These are phyloP conservation scores for Parastagonospora nodorum DNA, from an alignment of 2,329 filamentous ascomycete genomes.

Conservation along the genomic window DNA sequence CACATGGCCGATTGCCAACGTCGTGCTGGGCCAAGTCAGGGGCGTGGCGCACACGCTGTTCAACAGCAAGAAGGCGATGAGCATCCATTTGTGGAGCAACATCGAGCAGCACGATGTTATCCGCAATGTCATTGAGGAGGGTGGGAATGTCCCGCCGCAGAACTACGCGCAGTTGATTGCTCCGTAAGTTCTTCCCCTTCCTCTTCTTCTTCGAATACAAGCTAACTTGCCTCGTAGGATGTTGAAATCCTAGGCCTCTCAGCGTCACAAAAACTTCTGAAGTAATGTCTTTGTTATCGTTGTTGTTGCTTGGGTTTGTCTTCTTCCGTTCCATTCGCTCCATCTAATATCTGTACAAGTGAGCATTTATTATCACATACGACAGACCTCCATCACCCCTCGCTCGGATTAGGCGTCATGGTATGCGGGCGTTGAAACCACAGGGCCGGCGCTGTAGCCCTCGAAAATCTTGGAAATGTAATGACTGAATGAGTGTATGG, in stretches of 20 bases:
- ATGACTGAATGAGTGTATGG: not conserved
- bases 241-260: conserved; percentile 35
- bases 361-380: conserved; percentile 3
- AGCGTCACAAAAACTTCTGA: not conserved
- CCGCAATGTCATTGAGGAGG: conserved; percentile 40
- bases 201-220: not conserved
- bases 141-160: conserved; percentile 35
- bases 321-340: not conserved
- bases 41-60: conserved; percentile 78
- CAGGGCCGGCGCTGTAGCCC: not conserved
- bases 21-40: conserved; percentile 74
- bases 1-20: conserved; percentile 74
- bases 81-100: conserved; percentile 46
- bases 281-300: too few species aligned
- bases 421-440: not conserved
- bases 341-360: conserved; percentile 1
- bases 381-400: not conserved
- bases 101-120: conserved; percentile 43
- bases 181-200: conserved; percentile 33
- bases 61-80: conserved; percentile 48
- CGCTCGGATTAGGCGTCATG: conserved; percentile 1
- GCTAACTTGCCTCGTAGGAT: conserved; percentile 22
- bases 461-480: not conserved
- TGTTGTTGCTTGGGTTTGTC: not conserved
- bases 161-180: conserved; percentile 43